phyloP scores from a whole-genome alignment of 2,329 filamentous ascomycete species.

The Colletotrichum tropicicola region DNA sequence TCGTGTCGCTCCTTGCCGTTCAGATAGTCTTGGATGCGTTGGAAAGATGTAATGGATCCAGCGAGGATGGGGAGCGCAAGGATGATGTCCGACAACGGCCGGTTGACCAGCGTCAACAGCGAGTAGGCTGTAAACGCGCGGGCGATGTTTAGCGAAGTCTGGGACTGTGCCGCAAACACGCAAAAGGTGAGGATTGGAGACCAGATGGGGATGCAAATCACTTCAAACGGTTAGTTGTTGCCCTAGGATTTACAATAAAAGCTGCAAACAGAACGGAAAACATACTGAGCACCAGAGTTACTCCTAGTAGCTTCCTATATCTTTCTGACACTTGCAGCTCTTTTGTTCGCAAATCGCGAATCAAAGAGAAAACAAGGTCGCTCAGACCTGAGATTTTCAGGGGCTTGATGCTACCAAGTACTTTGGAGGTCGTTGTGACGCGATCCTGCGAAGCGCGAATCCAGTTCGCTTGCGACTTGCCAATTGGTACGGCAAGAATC shows the following conservation, averaged over 20 bases:
- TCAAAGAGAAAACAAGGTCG: slow-evolving; percentile 40
- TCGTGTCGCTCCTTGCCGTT: slow-evolving; percentile 27
- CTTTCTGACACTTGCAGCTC: slow-evolving; percentile 33
- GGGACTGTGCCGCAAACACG: slow-evolving; percentile 14
- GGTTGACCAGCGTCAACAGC: slow-evolving; percentile 32
- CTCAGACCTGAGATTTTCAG: slow-evolving; percentile 59
- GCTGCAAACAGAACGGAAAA: no score
- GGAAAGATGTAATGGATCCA: slow-evolving; percentile 33
- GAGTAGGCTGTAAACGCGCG: slow-evolving; percentile 31
- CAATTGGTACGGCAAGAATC: slow-evolving; percentile 31
- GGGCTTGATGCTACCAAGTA: slow-evolving; percentile 58
- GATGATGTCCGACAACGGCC: slow-evolving; percentile 31
- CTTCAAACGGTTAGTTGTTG: neutral
- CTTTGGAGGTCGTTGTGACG: slow-evolving; percentile 54
- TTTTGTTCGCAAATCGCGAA: slow-evolving; percentile 28
- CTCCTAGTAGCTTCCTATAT: slow-evolving; percentile 30
- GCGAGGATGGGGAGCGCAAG: slow-evolving; percentile 31
- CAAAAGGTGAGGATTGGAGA: slow-evolving; percentile 31
- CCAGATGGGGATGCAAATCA: slow-evolving; percentile 27
- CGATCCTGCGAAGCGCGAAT: slow-evolving; percentile 57
- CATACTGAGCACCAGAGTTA: slow-evolving; percentile 16
- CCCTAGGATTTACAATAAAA: no score
- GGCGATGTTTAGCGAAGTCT: neutral
- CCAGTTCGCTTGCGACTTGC: slow-evolving; percentile 51
- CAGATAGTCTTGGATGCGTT: slow-evolving; percentile 35